phyloP scores from a whole-genome alignment of 257 asterid genomes.

The Eucommia ulmoides region DNA sequence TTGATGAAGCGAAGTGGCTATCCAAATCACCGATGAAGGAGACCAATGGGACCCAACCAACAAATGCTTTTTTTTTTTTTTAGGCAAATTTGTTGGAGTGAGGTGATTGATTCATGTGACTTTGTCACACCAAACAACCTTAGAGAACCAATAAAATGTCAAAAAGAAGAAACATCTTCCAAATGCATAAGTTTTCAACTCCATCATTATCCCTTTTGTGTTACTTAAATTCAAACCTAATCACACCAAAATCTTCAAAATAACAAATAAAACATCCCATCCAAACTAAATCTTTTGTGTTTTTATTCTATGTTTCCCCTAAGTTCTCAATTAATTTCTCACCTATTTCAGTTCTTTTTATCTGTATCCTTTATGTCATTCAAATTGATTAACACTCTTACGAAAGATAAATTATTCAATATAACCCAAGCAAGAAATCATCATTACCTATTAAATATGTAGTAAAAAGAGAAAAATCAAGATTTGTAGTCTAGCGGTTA shows the following conservation, averaged over 20 bases:
- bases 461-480: too few relatives aligned
- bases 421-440: neutral
- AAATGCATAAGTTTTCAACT: conserved; percentile 22
- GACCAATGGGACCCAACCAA: too few relatives aligned
- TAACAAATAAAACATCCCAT: conserved; percentile 39
- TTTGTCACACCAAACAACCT: too few relatives aligned
- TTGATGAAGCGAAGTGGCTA: too few relatives aligned
- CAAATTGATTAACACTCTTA: neutral
- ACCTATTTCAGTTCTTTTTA: too few relatives aligned
- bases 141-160: conserved; percentile 21
- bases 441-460: neutral
- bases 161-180: conserved; percentile 15
- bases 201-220: conserved; percentile 20
- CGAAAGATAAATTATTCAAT: neutral
- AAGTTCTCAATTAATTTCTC: neutral
- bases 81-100: too few relatives aligned
- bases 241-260: conserved; percentile 14
- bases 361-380: neutral
- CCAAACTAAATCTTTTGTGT: conserved; percentile 19
- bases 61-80: too few relatives aligned
- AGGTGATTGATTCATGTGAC: too few relatives aligned
- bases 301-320: neutral
- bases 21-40: too few relatives aligned
- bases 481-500: too few relatives aligned
- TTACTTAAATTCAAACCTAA: conserved; percentile 11